phyloP scores from a whole-genome alignment of 2,329 filamentous ascomycete genomes.

The Fusarium solani-melongenae region DNA sequence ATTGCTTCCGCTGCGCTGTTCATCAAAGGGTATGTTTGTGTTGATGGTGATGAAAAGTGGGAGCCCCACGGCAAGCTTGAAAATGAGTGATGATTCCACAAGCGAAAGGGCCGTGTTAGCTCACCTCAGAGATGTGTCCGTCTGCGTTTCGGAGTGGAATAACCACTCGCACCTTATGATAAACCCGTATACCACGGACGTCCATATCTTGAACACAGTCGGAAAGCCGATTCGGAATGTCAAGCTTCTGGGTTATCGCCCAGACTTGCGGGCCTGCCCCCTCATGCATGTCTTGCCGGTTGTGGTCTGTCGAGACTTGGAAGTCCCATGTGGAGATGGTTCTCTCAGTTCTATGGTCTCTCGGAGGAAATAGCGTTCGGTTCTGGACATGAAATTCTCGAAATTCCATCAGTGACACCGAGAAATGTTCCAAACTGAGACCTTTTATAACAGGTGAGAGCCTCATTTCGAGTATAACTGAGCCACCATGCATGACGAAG shows the following conservation, averaged over 20 bases:
- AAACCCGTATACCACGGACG: not conserved
- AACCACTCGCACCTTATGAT: not conserved
- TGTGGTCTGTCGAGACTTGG: not conserved
- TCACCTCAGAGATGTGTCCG: not conserved
- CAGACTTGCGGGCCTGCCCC: not conserved
- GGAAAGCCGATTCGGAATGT: not conserved
- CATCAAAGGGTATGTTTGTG: not conserved
- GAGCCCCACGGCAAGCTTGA: not conserved
- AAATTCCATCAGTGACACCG: not conserved
- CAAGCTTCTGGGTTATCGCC: not conserved
- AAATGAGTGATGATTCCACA: not conserved
- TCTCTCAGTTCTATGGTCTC: not conserved
- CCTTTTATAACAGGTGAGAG: not conserved
- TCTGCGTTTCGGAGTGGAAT: not conserved
- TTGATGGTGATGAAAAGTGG: not conserved
- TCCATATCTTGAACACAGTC: not conserved
- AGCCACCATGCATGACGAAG: not conserved
- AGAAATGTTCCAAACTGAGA: not conserved
- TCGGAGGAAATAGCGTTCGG: not conserved
- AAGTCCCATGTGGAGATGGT: not conserved
- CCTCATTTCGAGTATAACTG: not conserved
- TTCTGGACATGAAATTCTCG: not conserved
- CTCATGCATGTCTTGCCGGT: not conserved
- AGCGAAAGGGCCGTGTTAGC: not conserved
- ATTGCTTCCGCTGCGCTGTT: not conserved